phyloP scores from a whole-genome alignment of 1,139 yeast genomes.

The Williopsis jadinii region DNA sequence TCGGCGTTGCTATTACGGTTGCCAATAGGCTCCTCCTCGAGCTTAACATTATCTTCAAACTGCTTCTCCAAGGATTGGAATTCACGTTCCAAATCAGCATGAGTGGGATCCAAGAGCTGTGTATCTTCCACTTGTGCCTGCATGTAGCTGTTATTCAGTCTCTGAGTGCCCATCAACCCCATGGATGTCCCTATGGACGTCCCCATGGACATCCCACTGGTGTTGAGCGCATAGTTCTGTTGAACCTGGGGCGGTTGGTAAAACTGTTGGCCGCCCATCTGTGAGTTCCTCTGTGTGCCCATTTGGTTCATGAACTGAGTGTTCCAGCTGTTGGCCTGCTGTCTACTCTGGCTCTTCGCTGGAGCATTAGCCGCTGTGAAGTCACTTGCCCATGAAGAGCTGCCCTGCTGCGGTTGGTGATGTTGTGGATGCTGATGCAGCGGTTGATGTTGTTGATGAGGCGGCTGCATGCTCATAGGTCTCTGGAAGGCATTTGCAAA shows the following conservation, averaged over 20 bases:
- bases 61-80: constrained; percentile 12
- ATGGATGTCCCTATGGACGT: no score
- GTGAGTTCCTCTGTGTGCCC: background rate
- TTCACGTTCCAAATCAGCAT: constrained; percentile 3
- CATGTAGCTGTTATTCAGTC: constrained; percentile 3
- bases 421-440: background rate
- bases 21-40: constrained; percentile 7
- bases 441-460: constrained; percentile 2
- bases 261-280: constrained; percentile 1
- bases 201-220: no score
- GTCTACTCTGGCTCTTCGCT: constrained; percentile 4
- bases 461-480: constrained; percentile 3
- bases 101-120: background rate
- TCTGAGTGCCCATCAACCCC: constrained; percentile 7
- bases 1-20: constrained; percentile 7
- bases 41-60: constrained; percentile 1
- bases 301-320: constrained; percentile 13
- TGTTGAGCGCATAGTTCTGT: constrained; percentile 4
- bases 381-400: constrained; percentile 13
- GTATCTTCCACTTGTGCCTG: constrained; percentile 4
- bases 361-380: constrained; percentile 6
- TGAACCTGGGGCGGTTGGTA: constrained; percentile 7
- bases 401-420: constrained; percentile 1
- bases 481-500: constrained; percentile 8
- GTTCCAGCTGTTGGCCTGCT: constrained; percentile 12